Conservation (phyloP, 345 rosid genomes). For the Ceriops tagal region DNA sequence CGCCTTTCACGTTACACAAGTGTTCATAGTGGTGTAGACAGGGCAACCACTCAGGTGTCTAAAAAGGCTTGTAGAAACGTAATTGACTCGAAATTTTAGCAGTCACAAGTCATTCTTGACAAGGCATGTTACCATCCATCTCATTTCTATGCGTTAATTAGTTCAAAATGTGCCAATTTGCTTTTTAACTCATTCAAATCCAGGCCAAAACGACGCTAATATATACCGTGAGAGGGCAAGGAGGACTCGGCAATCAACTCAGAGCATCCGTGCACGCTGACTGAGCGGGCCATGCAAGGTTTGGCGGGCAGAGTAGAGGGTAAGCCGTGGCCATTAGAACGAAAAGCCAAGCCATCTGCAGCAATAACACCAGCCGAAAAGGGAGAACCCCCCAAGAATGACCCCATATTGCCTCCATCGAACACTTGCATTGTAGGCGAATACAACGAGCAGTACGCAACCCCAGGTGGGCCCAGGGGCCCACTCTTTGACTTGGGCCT, state of each 20-base stretch:
- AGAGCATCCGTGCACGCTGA: constrained; percentile 88
- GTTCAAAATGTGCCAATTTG: too few relatives aligned
- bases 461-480: constrained; percentile 92
- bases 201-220: background rate
- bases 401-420: constrained; percentile 48
- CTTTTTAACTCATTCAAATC: too few relatives aligned
- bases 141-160: too few relatives aligned
- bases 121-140: too few relatives aligned
- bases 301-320: constrained; percentile 46
- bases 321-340: constrained; percentile 35
- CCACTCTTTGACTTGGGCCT: constrained; percentile 96
- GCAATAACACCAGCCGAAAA: constrained; percentile 67
- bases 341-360: constrained; percentile 41
- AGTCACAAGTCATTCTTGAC: too few relatives aligned
- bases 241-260: constrained; percentile 43
- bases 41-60: too few relatives aligned
- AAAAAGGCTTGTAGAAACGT: too few relatives aligned
- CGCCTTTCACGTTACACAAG: too few relatives aligned
- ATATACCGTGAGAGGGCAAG: constrained; percentile 46
- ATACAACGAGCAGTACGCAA: constrained; percentile 61
- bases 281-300: constrained; percentile 84
- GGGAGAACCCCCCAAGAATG: constrained; percentile 59
- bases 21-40: too few relatives aligned
- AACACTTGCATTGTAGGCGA: constrained; percentile 69
- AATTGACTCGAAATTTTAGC: too few relatives aligned